These are phyloP conservation scores for Inonotus obliquus DNA, from an alignment of 1,284 basidiomycete species.

Conservation along the genomic window DNA sequence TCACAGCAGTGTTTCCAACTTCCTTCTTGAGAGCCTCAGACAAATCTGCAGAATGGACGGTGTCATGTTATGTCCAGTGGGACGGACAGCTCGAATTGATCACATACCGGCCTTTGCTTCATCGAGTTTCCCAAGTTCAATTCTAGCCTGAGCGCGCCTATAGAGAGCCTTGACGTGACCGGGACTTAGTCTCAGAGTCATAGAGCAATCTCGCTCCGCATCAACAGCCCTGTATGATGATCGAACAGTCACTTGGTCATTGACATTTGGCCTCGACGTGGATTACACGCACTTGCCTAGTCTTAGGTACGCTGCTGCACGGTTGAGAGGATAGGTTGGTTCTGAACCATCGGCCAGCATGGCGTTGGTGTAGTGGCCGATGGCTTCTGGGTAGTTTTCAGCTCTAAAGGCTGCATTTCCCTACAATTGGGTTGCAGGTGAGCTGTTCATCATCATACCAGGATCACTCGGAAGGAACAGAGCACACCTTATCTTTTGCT, in stretches of 20 bases:
- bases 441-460: neutral
- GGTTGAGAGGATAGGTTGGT: slow-evolving; percentile 68
- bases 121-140: slow-evolving; percentile 42
- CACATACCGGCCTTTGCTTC: slow-evolving; percentile 55
- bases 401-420: slow-evolving; percentile 57
- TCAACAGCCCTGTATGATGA: slow-evolving; percentile 52
- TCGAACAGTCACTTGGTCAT: slow-evolving; percentile 8
- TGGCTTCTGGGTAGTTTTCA: slow-evolving; percentile 45
- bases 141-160: slow-evolving; percentile 63
- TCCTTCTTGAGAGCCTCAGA: slow-evolving; percentile 50
- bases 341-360: slow-evolving; percentile 60
- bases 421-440: slow-evolving; percentile 28
- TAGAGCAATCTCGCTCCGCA: slow-evolving; percentile 68
- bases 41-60: slow-evolving; percentile 43
- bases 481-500: slow-evolving; percentile 15
- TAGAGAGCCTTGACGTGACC: slow-evolving; percentile 70
- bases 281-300: slow-evolving; percentile 67
- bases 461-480: neutral
- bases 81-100: neutral
- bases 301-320: slow-evolving; percentile 80
- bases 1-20: slow-evolving; percentile 52
- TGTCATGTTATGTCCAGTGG: neutral
- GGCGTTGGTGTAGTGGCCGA: slow-evolving; percentile 71
- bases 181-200: slow-evolving; percentile 45
- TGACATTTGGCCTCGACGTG: slow-evolving; percentile 9